Base-by-base conservation (phyloP, 176 grass and related monocot species). In the Oryza brachyantha region DNA sequence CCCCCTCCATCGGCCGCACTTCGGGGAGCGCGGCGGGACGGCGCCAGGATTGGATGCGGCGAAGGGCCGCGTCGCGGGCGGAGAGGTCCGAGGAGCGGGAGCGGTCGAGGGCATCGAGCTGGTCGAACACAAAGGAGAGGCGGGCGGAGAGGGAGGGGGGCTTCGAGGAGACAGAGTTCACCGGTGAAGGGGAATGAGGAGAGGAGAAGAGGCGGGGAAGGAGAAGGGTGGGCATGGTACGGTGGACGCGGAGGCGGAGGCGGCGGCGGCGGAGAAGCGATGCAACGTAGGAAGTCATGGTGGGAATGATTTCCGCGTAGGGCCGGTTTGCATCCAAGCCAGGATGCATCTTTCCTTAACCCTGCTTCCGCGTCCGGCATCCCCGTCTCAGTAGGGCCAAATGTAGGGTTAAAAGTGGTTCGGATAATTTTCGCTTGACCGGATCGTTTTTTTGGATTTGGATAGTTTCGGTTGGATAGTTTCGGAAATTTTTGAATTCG, bases 101-200 rank as follows among this genome's bases (percentile, higher is more conserved):
- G 65, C 91, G 88, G 48, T 86, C 82, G 29, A 97, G 85, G 40
- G 89, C 68, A 36, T 94, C 89, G 79, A 97, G 91, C 83, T 97
- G 94, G 85, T 97, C 91, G 77, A 97, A 93, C 10, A 97, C 89
- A 85, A 94, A 97, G 68, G 91, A 88, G 72, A 97, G 94, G 84
- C 94, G 94, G 16, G 91, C 83, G 41, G 94, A 97, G 46, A 97
- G 94, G 60, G 94, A 84, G 2, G 94, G 81, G 5, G 91, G 84
- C 57, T 83, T 94, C 42, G 84, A 79, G 71, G 88, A 61, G n/a
- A 82, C 46, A 26, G 83, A 50, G 55, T 19, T 28, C 16, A 77
- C 29, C 5, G 69, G 39, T 29, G 80, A 42, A 38, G 72, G 61
- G 19, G 43, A 39, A 59, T 66, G 70, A 25, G 68, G 43, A 17